Evolutionary conservation across 2,329 filamentous ascomycete species (phyloP), one percentile per base, ranked within the genome.

Genomic region (Colletotrichum lindemuthianum): DNA sequence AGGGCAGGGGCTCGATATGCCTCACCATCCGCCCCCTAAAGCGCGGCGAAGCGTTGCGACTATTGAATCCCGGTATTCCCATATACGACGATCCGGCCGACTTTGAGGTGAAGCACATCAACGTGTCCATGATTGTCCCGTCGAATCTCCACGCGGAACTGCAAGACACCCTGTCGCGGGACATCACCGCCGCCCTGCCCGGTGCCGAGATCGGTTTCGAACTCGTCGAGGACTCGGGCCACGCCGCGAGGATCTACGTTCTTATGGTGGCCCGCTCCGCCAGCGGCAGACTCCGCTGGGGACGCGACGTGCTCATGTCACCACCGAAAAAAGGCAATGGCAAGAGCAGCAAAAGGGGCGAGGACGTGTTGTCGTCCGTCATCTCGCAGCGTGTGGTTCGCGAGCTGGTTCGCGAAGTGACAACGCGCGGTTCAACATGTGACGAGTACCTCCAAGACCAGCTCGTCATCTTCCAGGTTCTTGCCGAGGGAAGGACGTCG

Each of bases 391-490:
- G 75, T n/a, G 73, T 88, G 4, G 80, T 81, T 45, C 74, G 73
- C 50, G 77, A 79, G 3, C 74, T 88, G 16, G 73, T 84, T 1
- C 70, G 71, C 8, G 69, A 75, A 1, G 76, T 79, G 2, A 81
- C 84, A 0, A 77, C 81, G 2, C 11, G 12, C 4, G 39, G 12
- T 7, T 65, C 63, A 7, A 56, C 59, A 8, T 82, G 86, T 7
- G 87, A 90, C 67, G 78, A 84, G 68, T 81, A 83, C 70, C 76
- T 89, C 12, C 86, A 89, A 73, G 88, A 89, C 72, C 87, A 90
- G 72, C 69, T 90, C 32, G 76, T 89, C 3, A 77, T 86, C 15
- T 88, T 88, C 69, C 87, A 90, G 72, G 84, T 84, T 4, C 75
- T 90, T 9, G 83, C 85, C 2, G 77, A 82, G 11, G 86, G 84